Conservation (phyloP, 1,284 basidiomycete genomes). For the Neotropicomus parvogracilis region DNA sequence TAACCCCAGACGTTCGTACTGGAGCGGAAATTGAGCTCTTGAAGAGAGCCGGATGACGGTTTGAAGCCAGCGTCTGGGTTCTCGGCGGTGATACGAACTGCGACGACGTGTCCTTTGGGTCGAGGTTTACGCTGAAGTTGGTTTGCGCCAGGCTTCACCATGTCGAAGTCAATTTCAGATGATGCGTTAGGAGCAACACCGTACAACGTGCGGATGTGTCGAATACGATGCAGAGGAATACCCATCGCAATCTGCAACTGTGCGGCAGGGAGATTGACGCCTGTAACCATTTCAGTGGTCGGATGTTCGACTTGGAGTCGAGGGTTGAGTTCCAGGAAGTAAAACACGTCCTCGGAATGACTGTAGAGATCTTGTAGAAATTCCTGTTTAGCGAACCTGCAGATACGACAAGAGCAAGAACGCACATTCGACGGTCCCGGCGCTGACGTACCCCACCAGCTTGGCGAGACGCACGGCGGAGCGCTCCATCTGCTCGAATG, state of each 20-base stretch:
- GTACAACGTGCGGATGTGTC: constrained; percentile 95
- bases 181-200: constrained; percentile 85
- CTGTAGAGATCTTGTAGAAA: constrained; percentile 83
- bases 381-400: constrained; percentile 5
- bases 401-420: constrained; percentile 3
- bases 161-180: constrained; percentile 96
- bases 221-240: constrained; percentile 92
- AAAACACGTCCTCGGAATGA: constrained; percentile 89
- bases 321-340: constrained; percentile 98
- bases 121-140: constrained; percentile 91
- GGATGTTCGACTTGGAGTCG: constrained; percentile 99
- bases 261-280: constrained; percentile 96
- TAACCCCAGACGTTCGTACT: constrained; percentile 99
- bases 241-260: constrained; percentile 99
- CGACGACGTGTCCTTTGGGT: constrained; percentile 98
- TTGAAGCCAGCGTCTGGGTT: constrained; percentile 99
- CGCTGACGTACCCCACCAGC: constrained; percentile 98
- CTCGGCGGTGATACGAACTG: constrained; percentile 98
- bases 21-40: constrained; percentile 99
- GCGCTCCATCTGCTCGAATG: constrained; percentile 96
- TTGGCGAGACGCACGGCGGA: constrained; percentile 97
- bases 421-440: constrained; percentile 96
- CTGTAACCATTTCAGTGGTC: constrained; percentile 99
- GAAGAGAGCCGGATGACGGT: constrained; percentile 93
- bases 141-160: constrained; percentile 82